Percentiles rank a stretch among this genome's conserved stretches.
phyloP scores from a whole-genome alignment of 2,329 filamentous ascomycete species.

The Ophiocordyceps camponoti-saundersi region DNA sequence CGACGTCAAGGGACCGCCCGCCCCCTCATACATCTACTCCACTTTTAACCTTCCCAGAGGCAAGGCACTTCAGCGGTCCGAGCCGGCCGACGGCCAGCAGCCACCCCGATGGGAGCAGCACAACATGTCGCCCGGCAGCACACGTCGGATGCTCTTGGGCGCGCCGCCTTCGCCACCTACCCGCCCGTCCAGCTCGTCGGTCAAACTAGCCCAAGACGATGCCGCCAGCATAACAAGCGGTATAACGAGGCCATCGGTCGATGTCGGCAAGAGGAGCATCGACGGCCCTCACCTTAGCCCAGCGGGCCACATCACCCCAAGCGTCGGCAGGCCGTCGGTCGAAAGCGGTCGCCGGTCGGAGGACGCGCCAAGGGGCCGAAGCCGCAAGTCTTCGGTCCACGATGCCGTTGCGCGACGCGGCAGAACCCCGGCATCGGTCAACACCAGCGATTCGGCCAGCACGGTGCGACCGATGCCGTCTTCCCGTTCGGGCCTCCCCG shows the following conservation, averaged over 20 bases:
- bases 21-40: constrained; percentile 70
- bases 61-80: constrained; percentile 56
- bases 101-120: constrained; percentile 49
- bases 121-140: constrained; percentile 20
- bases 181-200: constrained; percentile 39
- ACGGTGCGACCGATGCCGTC: constrained; percentile 26
- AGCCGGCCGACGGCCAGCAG: constrained; percentile 26
- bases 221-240: constrained; percentile 11
- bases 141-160: constrained; percentile 22
- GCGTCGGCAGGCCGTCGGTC: constrained; percentile 25
- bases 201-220: constrained; percentile 20
- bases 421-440: constrained; percentile 27
- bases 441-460: constrained; percentile 36
- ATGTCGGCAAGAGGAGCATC: constrained; percentile 31
- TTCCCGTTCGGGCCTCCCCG: constrained; percentile 29
- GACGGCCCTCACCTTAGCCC: constrained; percentile 22
- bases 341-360: constrained; percentile 27
- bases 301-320: constrained; percentile 24
- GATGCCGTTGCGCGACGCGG: constrained; percentile 19
- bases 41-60: constrained; percentile 74
- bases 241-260: constrained; percentile 27
- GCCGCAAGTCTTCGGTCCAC: constrained; percentile 18
- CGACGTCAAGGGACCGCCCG: constrained; percentile 25
- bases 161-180: constrained; percentile 46
- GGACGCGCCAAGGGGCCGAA: constrained; percentile 29